Evolutionary conservation across 2,329 filamentous ascomycete species (phyloP).

Genomic region (Fusarium clavum): DNA sequence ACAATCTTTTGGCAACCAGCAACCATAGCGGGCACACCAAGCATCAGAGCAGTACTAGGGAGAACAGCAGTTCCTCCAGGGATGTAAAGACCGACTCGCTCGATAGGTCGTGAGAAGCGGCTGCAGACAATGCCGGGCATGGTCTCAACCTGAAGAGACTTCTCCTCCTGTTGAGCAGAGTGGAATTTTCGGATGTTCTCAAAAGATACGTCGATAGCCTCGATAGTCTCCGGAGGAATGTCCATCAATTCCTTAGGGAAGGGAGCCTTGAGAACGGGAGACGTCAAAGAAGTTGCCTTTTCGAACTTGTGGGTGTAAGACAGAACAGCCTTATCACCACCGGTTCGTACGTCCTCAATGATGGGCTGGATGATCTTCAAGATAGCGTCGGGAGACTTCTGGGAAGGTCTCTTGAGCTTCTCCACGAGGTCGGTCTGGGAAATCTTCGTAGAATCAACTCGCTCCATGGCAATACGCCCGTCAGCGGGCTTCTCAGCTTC

Average conservation of each 20-base stretch:
- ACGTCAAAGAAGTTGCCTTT: conserved; percentile 89
- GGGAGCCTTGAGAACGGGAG: conserved; percentile 88
- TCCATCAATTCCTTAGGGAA: conserved; percentile 90
- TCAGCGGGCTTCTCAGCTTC: conserved; percentile 53
- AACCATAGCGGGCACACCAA: conserved; percentile 97
- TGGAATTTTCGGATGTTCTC: conserved; percentile 97
- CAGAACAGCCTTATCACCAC: conserved; percentile 88
- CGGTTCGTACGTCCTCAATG: conserved; percentile 83
- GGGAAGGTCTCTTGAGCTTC: conserved; percentile 87
- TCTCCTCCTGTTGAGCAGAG: conserved; percentile 86
- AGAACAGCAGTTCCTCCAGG: conserved; percentile 97
- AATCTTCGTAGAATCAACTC: conserved; percentile 76
- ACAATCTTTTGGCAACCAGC: conserved; percentile 97
- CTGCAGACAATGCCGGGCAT: conserved; percentile 98
- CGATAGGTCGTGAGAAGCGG: conserved; percentile 91
- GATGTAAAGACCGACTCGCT: conserved; percentile 95
- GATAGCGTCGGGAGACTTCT: conserved; percentile 94
- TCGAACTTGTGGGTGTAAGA: conserved; percentile 98
- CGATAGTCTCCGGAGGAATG: conserved; percentile 82
- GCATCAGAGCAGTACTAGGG: conserved; percentile 96
- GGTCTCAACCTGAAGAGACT: conserved; percentile 87
- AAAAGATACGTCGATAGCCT: conserved; percentile 93
- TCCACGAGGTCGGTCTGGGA: conserved; percentile 74
- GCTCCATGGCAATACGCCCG: conserved; percentile 82
- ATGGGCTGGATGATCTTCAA: conserved; percentile 92